Percentiles rank a stretch among this genome's conserved stretches.
Conservation (phyloP, 2,329 filamentous ascomycete species). For the Colletotrichum navitas region DNA sequence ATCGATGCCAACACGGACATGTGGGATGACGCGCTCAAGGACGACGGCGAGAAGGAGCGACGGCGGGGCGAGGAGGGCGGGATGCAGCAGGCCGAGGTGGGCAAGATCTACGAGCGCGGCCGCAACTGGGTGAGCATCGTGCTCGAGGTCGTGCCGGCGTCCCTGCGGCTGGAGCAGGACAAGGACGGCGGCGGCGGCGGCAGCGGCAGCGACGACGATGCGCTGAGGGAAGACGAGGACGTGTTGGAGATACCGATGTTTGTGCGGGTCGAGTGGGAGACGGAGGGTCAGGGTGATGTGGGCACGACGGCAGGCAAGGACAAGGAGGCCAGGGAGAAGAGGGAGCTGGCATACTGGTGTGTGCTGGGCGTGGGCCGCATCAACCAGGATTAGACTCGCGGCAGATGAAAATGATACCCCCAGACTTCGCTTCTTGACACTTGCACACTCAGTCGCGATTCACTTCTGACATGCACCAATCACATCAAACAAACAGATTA, state of each 20-base stretch:
- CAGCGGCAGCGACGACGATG: slow-evolving; percentile 41
- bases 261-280: slow-evolving; percentile 91
- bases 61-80: slow-evolving; percentile 56
- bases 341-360: slow-evolving; percentile 96
- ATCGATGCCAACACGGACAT: slow-evolving; percentile 91
- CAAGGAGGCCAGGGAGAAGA: slow-evolving; percentile 78
- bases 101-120: slow-evolving; percentile 95
- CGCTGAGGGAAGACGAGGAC: slow-evolving; percentile 70
- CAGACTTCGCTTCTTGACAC: neutral
- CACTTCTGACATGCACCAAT: neutral
- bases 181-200: slow-evolving; percentile 27
- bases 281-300: slow-evolving; percentile 75
- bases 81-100: slow-evolving; percentile 79
- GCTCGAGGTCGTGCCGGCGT: slow-evolving; percentile 84
- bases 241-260: slow-evolving; percentile 92
- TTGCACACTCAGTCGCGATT: neutral
- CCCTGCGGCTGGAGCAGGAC: slow-evolving; percentile 57
- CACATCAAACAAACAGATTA: neutral
- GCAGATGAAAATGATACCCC: slow-evolving; percentile 58
- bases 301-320: slow-evolving; percentile 65
- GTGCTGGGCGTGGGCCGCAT: slow-evolving; percentile 91
- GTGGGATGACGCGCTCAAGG: slow-evolving; percentile 88
- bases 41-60: slow-evolving; percentile 55
- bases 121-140: slow-evolving; percentile 96
- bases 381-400: slow-evolving; percentile 56